A percentile compares a stretch with the other conserved stretches of the same genome.
phyloP scores from a whole-genome alignment of 768 basidiomycete species.

The Cubamyces sp. region DNA sequence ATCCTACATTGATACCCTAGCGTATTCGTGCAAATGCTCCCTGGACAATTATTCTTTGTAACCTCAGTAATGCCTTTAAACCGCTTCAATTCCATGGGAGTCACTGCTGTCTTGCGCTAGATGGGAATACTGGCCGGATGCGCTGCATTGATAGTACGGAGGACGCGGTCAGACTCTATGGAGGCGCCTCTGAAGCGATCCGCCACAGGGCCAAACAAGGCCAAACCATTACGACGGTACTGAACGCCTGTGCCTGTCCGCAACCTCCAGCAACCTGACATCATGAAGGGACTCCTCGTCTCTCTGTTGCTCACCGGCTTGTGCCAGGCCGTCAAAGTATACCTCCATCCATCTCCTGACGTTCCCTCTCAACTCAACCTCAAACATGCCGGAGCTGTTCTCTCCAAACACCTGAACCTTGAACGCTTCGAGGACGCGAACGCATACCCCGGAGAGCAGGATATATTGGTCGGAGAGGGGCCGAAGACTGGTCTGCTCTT shows the following conservation, averaged over 20 bases:
- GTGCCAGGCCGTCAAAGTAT: slow-evolving; percentile 59
- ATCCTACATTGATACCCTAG: background rate
- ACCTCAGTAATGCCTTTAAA: no score
- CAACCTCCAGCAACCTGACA: slow-evolving; percentile 15
- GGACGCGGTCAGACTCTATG: no score
- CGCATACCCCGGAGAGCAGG: slow-evolving; percentile 24
- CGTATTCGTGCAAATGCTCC: background rate
- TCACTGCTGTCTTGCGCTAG: no score
- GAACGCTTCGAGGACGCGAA: slow-evolving; percentile 56
- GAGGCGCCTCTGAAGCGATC: background rate
- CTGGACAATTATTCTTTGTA: no score
- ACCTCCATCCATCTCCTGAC: slow-evolving; percentile 53
- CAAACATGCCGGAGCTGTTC: slow-evolving; percentile 58
- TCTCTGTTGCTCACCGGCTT: slow-evolving; percentile 39
- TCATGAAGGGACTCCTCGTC: slow-evolving; percentile 30
- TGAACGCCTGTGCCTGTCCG: slow-evolving; percentile 1
- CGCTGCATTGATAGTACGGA: no score
- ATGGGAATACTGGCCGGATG: no score
- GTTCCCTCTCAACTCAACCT: slow-evolving; percentile 48
- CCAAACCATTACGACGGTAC: slow-evolving; percentile 12
- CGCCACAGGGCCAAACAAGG: slow-evolving; percentile 23
- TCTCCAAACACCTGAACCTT: slow-evolving; percentile 74
- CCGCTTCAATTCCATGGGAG: no score
- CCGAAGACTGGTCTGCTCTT: slow-evolving; percentile 54
- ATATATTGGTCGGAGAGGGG: slow-evolving; percentile 62